A percentile compares a stretch with the other conserved stretches of the same genome.
Conservation (phyloP, 1,139 yeast species). For the Debaryomyces subglobosus region DNA sequence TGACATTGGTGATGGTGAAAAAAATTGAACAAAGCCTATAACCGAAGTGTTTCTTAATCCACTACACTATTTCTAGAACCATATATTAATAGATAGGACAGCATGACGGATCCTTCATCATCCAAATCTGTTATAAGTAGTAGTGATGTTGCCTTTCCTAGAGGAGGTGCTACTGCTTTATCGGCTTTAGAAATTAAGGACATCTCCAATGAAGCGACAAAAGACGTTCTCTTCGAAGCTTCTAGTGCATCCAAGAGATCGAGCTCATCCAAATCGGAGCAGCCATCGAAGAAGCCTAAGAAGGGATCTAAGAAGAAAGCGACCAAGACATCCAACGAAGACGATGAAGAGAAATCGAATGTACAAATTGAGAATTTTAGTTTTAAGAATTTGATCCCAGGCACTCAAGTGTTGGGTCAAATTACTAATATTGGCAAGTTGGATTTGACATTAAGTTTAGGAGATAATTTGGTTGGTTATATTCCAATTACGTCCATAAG, state of each 20-base stretch:
- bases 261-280: conserved; percentile 25
- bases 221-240: conserved; percentile 76
- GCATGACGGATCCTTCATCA: conserved; percentile 19
- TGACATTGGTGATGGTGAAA: conserved; percentile 3
- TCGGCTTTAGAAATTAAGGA: conserved; percentile 91
- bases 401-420: conserved; percentile 78
- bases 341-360: conserved; percentile 27
- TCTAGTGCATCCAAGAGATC: conserved; percentile 38
- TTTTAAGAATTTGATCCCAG: conserved; percentile 66
- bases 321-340: conserved; percentile 23
- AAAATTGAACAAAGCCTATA: conserved; percentile 1
- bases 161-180: conserved; percentile 90
- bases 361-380: conserved; percentile 61
- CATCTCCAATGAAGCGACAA: conserved; percentile 88
- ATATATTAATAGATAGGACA: conserved; percentile 5
- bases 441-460: conserved; percentile 71
- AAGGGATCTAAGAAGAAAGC: conserved; percentile 42
- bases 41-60: not conserved
- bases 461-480: conserved; percentile 83
- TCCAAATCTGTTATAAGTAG: conserved; percentile 30
- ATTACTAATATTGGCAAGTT: conserved; percentile 59
- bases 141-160: conserved; percentile 81
- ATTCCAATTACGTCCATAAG: conserved; percentile 79
- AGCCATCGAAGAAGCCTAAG: conserved; percentile 31
- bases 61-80: not conserved